Evolutionary conservation across 306 rosid genomes (phyloP).

Genomic region (Lotus japonicus): DNA sequence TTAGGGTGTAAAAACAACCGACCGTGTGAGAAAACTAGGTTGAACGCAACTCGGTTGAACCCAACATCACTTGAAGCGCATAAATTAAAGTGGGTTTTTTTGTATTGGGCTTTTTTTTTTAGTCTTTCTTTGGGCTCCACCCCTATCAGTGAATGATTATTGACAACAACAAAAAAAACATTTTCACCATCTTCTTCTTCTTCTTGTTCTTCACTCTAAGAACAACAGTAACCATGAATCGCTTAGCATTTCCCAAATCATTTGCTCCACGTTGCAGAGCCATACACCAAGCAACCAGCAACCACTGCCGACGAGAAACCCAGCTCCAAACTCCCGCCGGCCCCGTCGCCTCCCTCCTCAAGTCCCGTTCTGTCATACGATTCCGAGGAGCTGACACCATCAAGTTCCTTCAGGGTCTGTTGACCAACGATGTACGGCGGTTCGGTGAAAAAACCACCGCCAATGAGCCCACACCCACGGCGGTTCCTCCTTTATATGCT

Average conservation of each 20-base stretch:
- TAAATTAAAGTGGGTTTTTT: no score
- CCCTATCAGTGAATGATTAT: no score
- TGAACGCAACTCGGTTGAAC: no score
- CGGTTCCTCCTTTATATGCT: slow-evolving; percentile 59
- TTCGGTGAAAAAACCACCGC: slow-evolving; percentile 49
- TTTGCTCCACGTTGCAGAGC: slow-evolving; percentile 24
- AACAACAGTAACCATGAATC: slow-evolving; percentile 31
- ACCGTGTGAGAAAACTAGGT: no score
- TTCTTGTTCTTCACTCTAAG: neutral
- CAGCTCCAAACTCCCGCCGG: slow-evolving; percentile 48
- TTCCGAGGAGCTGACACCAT: slow-evolving; percentile 77
- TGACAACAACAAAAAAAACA: no score
- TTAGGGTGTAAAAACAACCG: no score
- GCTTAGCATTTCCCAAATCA: slow-evolving; percentile 28
- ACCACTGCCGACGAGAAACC: slow-evolving; percentile 13
- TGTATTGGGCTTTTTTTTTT: no score
- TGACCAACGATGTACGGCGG: slow-evolving; percentile 69
- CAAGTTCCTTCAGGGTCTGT: slow-evolving; percentile 78
- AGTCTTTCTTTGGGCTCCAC: no score
- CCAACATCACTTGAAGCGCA: no score
- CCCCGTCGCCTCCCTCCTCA: slow-evolving; percentile 46
- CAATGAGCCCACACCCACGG: slow-evolving; percentile 45
- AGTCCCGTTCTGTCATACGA: slow-evolving; percentile 73
- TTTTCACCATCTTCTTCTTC: no score
- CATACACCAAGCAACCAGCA: slow-evolving; percentile 22